These are phyloP conservation scores for Sporisorium exsertum DNA, from an alignment of 1,284 basidiomycete species.

Conservation along the genomic window DNA sequence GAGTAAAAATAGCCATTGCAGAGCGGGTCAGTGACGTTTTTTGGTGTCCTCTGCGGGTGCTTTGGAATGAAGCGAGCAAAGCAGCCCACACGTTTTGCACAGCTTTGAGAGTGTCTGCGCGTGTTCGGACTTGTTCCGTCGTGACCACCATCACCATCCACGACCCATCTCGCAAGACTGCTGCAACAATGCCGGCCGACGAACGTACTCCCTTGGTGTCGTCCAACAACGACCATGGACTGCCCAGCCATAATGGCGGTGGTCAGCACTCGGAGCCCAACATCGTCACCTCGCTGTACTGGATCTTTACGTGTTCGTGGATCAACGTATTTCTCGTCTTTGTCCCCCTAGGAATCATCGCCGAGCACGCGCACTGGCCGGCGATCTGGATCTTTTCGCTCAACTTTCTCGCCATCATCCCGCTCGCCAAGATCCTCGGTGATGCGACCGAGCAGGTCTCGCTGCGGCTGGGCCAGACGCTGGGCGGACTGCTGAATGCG, in stretches of 20 bases:
- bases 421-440: slow-evolving; percentile 67
- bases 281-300: slow-evolving; percentile 53
- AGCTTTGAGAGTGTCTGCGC: no score
- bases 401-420: slow-evolving; percentile 68
- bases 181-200: slow-evolving; percentile 32
- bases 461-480: slow-evolving; percentile 62
- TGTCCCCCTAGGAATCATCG: slow-evolving; percentile 65
- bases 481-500: slow-evolving; percentile 67
- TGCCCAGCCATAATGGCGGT: slow-evolving; percentile 31
- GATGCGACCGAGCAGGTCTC: slow-evolving; percentile 67
- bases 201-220: slow-evolving; percentile 42
- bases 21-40: no score
- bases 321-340: slow-evolving; percentile 66
- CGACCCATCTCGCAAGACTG: neutral
- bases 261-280: slow-evolving; percentile 22
- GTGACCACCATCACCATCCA: neutral
- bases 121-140: neutral
- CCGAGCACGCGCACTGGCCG: slow-evolving; percentile 63
- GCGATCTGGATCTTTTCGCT: slow-evolving; percentile 63
- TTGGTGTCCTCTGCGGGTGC: no score
- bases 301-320: slow-evolving; percentile 62
- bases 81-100: no score
- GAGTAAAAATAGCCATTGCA: neutral
- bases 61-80: no score
- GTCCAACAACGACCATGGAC: slow-evolving; percentile 10